Evolutionary conservation across 2,329 filamentous ascomycete genomes (phyloP).

Genomic region (Diaporthe ilicicola): DNA sequence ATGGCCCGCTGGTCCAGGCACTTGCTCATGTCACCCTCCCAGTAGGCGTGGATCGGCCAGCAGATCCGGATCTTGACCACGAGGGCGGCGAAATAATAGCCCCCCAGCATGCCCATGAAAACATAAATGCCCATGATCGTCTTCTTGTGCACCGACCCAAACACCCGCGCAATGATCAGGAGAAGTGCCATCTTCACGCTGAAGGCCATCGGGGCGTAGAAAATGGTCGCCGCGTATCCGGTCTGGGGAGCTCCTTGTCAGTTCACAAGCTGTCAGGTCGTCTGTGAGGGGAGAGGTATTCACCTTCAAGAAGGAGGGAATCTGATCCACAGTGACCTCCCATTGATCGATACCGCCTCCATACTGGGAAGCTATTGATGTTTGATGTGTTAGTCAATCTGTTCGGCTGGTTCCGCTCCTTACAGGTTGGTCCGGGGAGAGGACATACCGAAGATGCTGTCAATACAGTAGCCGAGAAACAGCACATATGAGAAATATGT

Average conservation of each 20-base stretch:
- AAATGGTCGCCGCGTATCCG: conserved; percentile 52
- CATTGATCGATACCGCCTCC: conserved; percentile 48
- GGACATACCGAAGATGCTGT: conserved; percentile 37
- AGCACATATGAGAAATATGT: conserved; percentile 37
- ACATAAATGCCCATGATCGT: conserved; percentile 48
- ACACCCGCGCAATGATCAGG: conserved; percentile 53
- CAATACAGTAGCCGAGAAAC: conserved; percentile 41
- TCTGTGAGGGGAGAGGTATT: background rate
- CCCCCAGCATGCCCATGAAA: conserved; percentile 47
- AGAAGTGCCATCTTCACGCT: conserved; percentile 54
- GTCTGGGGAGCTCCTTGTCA: conserved; percentile 39
- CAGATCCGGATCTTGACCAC: conserved; percentile 54
- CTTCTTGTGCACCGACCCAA: conserved; percentile 49
- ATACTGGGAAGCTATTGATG: conserved; percentile 37
- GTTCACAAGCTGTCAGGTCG: background rate
- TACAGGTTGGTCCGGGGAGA: background rate
- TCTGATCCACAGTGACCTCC: conserved; percentile 42
- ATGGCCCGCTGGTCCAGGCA: conserved; percentile 48
- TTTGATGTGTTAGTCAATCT: background rate
- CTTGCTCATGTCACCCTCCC: conserved; percentile 42
- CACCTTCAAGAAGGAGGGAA: conserved; percentile 48
- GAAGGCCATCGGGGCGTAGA: conserved; percentile 54
- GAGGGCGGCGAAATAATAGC: conserved; percentile 51
- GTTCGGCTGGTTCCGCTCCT: background rate
- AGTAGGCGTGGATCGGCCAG: conserved; percentile 50